A percentile compares a stretch with the other conserved stretches of the same genome.
Evolutionary conservation across 371 early-diverging fungal genomes (phyloP).

Genomic region (Dinochytrium kinnereticum): DNA sequence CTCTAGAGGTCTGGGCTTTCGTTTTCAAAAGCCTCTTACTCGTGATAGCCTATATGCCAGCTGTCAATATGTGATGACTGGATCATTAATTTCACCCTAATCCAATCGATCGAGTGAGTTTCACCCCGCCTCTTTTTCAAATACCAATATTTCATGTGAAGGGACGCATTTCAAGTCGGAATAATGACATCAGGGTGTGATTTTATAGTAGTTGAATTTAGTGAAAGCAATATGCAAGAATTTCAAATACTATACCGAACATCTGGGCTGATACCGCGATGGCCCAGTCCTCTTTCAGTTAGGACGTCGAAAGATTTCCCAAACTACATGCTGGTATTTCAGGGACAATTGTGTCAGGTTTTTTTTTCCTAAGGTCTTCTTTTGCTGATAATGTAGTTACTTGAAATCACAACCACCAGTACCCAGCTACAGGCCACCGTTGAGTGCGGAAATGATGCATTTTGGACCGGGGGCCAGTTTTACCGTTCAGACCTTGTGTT

Average conservation of each 20-base stretch:
- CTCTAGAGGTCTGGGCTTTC: conserved; percentile 27
- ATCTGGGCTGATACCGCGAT: background rate
- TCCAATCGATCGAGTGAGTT: conserved; percentile 18
- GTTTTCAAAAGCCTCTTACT: background rate
- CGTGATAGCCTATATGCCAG: conserved; percentile 17
- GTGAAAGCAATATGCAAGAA: background rate
- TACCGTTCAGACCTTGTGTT: background rate
- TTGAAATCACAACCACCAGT: too few species aligned
- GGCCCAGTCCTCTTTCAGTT: background rate
- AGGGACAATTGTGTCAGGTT: background rate
- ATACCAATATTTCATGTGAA: too few species aligned
- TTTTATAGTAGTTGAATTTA: background rate
- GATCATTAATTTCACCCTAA: conserved; percentile 9
- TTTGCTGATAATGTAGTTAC: too few species aligned
- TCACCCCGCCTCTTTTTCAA: too few species aligned
- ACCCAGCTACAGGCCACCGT: too few species aligned
- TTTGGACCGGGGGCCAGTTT: background rate
- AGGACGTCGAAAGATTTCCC: background rate
- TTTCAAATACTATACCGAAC: background rate
- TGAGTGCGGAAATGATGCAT: background rate
- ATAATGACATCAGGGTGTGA: background rate
- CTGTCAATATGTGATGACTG: conserved; percentile 16
- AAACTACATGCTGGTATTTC: background rate
- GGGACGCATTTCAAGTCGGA: background rate
- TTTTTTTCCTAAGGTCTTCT: too few species aligned